These are phyloP conservation scores for Komagataella pastoris DNA, from an alignment of 805 yeast species.

Conservation along the genomic window DNA sequence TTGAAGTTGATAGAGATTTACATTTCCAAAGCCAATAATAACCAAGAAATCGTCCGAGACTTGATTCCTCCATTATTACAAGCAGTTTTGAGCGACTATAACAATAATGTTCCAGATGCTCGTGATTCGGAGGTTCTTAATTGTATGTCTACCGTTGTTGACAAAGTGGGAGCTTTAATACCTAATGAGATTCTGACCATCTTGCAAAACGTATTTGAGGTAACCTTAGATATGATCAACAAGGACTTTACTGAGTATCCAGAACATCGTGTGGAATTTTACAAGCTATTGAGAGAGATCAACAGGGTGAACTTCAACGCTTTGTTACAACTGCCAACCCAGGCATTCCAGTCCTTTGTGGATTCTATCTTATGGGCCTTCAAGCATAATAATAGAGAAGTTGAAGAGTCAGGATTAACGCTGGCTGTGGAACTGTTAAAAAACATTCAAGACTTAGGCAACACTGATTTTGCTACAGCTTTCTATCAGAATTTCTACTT, in stretches of 20 bases:
- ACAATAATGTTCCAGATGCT: conserved; percentile 83
- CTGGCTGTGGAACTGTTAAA: conserved; percentile 72
- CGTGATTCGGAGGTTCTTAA: conserved; percentile 95
- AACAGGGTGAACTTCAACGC: conserved; percentile 79
- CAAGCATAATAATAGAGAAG: conserved; percentile 94
- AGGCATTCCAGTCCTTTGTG: conserved; percentile 79
- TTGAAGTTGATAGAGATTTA: conserved; percentile 82
- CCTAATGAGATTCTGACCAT: conserved; percentile 83
- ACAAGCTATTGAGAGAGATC: conserved; percentile 78
- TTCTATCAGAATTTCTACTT: conserved; percentile 84
- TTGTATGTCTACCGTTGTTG: conserved; percentile 85
- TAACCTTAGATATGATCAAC: conserved; percentile 90
- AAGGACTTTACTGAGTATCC: conserved; percentile 95
- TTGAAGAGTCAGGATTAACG: conserved; percentile 82
- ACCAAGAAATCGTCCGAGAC: conserved; percentile 72
- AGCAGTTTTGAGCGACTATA: conserved; percentile 84
- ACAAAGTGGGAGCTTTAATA: conserved; percentile 75
- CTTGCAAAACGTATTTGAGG: conserved; percentile 83
- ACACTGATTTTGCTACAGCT: conserved; percentile 62
- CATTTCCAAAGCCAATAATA: conserved; percentile 73
- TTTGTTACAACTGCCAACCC: conserved; percentile 76
- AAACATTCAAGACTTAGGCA: conserved; percentile 71
- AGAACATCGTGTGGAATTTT: conserved; percentile 94
- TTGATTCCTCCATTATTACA: conserved; percentile 71
- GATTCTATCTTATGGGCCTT: conserved; percentile 97